A percentile compares a stretch with the other conserved stretches of the same genome.
These are phyloP conservation scores for Saccharomycopsis babjevae DNA, from an alignment of 805 yeast species.

Conservation along the genomic window DNA sequence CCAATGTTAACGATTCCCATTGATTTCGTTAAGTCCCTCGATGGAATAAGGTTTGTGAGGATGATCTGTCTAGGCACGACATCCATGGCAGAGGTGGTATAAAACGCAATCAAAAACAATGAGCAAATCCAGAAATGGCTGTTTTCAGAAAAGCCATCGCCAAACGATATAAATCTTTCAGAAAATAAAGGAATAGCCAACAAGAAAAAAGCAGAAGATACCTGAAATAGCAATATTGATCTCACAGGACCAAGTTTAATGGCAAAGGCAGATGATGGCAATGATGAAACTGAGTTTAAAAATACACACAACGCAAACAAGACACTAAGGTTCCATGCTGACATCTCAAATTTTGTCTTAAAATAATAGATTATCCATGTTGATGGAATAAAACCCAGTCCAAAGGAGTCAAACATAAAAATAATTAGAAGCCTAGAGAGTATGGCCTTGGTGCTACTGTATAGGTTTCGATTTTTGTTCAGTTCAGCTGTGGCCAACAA, in stretches of 20 bases:
- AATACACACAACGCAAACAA: conserved; percentile 57
- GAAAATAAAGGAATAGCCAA: conserved; percentile 41
- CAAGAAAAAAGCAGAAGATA: conserved; percentile 65
- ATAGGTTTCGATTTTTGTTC: conserved; percentile 17
- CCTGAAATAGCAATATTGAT: conserved; percentile 64
- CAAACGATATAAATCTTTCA: conserved; percentile 1
- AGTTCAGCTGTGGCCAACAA: background rate
- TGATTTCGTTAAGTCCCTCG: conserved; percentile 58
- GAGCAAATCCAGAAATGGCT: conserved; percentile 34
- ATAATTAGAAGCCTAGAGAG: conserved; percentile 42
- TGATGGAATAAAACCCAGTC: conserved; percentile 78
- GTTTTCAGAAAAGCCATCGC: no score
- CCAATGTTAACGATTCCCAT: conserved; percentile 83
- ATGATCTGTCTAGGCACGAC: conserved; percentile 85
- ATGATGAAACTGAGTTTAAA: conserved; percentile 55
- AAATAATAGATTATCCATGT: conserved; percentile 86
- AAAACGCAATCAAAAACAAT: conserved; percentile 41
- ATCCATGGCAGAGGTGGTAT: conserved; percentile 70
- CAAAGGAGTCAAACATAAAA: conserved; percentile 81
- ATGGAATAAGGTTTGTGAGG: conserved; percentile 54
- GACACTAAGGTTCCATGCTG: conserved; percentile 52
- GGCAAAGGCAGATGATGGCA: conserved; percentile 68
- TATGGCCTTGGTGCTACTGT: conserved; percentile 34
- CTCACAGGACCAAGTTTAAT: conserved; percentile 64
- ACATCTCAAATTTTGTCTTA: conserved; percentile 41